Evolutionary conservation across 306 rosid genomes (phyloP), one percentile per base, ranked within the genome.

Genomic region (Oemleria cerasiformis): DNA sequence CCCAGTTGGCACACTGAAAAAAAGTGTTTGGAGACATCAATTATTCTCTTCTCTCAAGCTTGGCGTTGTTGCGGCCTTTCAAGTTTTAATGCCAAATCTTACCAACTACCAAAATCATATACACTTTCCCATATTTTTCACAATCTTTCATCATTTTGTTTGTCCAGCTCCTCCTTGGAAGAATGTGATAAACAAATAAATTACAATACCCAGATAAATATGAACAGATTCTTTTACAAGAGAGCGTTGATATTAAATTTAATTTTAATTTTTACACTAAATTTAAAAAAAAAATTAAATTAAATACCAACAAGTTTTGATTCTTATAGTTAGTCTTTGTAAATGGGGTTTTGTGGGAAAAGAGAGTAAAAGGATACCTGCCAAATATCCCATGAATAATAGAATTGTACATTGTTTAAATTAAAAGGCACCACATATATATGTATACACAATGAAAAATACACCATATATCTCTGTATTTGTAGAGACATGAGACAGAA

Each of bases 1-100:
- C 77, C 76, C 64, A 59, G 64, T 59, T 61, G 23, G 57, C 75
- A 71, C 75, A 71, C 25, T 16, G 45, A 67, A 56, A 45, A 55
- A 54, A 56, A 71, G 71, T 79, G 79, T 77, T 71, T 58, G 78
- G 79, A 72, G 72, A 75, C 78, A 72, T 79, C 78, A 65, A 79
- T 79, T 82, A 67, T 79, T 79, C 68, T 77, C 60, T 62, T 42
- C 53, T 38, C 73, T 53, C 38, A n/a, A 50, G 63, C 42, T 59
- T 70, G 39, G 76, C 57, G 69, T 67, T 72, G 76, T 79, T 23
- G 12, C 43, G 47, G 69, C 71, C 53, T 14, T 73, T 73, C 71
- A 66, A 48, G 53, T 72, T 72, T 48, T 19, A 48, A 61, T 61
- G 69, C 47, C 25, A 60, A 54, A 53, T 63, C 58, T 68, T 63